Evolutionary conservation across 768 basidiomycete genomes (phyloP).

Genomic region (Gymnopilus dilepis): DNA sequence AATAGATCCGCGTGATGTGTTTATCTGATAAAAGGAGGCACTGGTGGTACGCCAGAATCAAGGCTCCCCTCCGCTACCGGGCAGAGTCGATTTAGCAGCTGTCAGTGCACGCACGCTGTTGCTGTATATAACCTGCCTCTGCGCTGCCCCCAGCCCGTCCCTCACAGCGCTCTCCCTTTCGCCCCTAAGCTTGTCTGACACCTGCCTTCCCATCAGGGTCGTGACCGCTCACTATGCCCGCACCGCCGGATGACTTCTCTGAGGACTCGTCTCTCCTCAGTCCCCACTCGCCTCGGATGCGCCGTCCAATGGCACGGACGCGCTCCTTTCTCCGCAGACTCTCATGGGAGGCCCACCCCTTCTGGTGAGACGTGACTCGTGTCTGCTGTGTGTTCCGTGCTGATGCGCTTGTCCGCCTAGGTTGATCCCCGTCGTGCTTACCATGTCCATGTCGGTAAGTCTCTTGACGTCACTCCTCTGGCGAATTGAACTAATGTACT

Average conservation of each 20-base stretch:
- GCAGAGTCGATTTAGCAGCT: slow-evolving; percentile 5
- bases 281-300: slow-evolving; percentile 7
- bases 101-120: background rate
- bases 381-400: slow-evolving; percentile 8
- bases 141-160: background rate
- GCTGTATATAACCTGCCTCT: background rate
- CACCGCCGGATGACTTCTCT: slow-evolving; percentile 17
- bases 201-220: slow-evolving; percentile 13
- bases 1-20: slow-evolving; percentile 13
- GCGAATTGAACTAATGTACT: background rate
- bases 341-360: slow-evolving; percentile 43
- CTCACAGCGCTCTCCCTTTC: slow-evolving; percentile 1
- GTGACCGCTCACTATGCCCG: slow-evolving; percentile 21
- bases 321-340: slow-evolving; percentile 8
- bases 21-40: slow-evolving; percentile 19
- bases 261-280: slow-evolving; percentile 26
- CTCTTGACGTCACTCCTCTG: slow-evolving; percentile 13
- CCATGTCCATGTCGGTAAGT: slow-evolving; percentile 69
- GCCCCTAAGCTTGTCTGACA: background rate
- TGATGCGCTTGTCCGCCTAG: slow-evolving; percentile 38
- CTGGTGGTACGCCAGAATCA: background rate
- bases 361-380: slow-evolving; percentile 41
- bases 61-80: slow-evolving; percentile 3
- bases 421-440: slow-evolving; percentile 74
- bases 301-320: slow-evolving; percentile 5